Percentiles rank a stretch among this genome's conserved stretches.
These are phyloP conservation scores for Ascobolus immersus DNA, from an alignment of 495 filamentous ascomycete species.

Conservation along the genomic window DNA sequence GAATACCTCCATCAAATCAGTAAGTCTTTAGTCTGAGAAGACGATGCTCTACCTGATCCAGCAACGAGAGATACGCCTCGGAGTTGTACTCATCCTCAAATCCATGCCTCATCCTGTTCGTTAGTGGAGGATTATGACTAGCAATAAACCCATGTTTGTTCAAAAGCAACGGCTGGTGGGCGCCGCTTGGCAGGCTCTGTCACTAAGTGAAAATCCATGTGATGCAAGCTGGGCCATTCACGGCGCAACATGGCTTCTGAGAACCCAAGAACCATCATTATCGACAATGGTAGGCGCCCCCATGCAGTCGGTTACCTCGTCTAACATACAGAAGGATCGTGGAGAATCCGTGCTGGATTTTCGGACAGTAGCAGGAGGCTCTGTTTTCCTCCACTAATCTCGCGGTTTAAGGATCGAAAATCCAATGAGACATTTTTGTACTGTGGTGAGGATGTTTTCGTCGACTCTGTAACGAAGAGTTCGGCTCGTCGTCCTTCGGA, in stretches of 20 bases:
- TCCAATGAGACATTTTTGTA: conserved; percentile 69
- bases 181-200: too few relatives aligned
- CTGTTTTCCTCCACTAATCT: conserved; percentile 63
- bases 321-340: conserved; percentile 37
- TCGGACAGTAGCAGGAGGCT: conserved; percentile 59
- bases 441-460: conserved; percentile 70
- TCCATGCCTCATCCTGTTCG: conserved; percentile 36
- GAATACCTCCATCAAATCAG: conserved; percentile 34
- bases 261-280: too few relatives aligned
- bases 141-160: too few relatives aligned
- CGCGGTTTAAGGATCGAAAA: conserved; percentile 83
- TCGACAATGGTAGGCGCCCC: conserved; percentile 62
- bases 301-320: neutral
- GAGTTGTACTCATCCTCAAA: conserved; percentile 46
- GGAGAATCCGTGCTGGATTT: conserved; percentile 74
- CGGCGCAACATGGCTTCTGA: too few relatives aligned
- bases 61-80: conserved; percentile 23
- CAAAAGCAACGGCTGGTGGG: too few relatives aligned
- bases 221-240: too few relatives aligned
- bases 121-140: too few relatives aligned
- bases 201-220: too few relatives aligned
- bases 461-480: conserved; percentile 73
- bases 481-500: conserved; percentile 84
- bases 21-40: conserved; percentile 4
- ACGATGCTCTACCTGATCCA: conserved; percentile 22